A percentile compares a stretch with the other conserved stretches of the same genome.
Evolutionary conservation across 2,329 filamentous ascomycete species (phyloP).

Genomic region (Knufia petricola): DNA sequence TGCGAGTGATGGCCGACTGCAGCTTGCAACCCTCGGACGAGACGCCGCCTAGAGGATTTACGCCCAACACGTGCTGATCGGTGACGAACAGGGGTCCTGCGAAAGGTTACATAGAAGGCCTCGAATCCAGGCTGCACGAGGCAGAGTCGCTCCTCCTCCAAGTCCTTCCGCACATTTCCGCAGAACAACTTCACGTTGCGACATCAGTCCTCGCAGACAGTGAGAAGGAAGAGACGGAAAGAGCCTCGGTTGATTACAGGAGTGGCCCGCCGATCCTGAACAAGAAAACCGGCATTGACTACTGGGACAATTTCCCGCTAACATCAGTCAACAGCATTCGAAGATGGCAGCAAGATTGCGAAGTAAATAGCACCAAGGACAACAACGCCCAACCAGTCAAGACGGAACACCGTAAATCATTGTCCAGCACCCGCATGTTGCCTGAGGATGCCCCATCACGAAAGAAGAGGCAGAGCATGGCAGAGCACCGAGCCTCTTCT

Average conservation of each 20-base stretch:
- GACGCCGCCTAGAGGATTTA: background rate
- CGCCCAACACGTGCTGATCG: slow-evolving; percentile 3
- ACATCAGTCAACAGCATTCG: slow-evolving; percentile 28
- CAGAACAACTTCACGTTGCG: slow-evolving; percentile 26
- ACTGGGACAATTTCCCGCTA: slow-evolving; percentile 32
- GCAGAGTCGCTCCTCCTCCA: slow-evolving; percentile 34
- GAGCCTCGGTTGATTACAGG: slow-evolving; percentile 15
- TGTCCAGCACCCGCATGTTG: background rate
- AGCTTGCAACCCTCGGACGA: background rate
- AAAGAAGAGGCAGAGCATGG: background rate
- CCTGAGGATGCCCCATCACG: background rate
- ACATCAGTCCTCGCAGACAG: slow-evolving; percentile 15
- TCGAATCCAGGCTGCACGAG: slow-evolving; percentile 35
- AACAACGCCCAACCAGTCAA: background rate
- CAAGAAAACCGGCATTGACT: slow-evolving; percentile 28
- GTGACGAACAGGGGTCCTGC: slow-evolving; percentile 32
- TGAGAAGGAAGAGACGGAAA: slow-evolving; percentile 6
- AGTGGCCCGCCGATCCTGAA: slow-evolving; percentile 18
- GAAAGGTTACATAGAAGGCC: slow-evolving; percentile 38
- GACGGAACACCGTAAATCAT: background rate
- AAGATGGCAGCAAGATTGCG: slow-evolving; percentile 29
- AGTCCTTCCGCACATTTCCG: slow-evolving; percentile 28
- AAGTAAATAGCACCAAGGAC: slow-evolving; percentile 7
- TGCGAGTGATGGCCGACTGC: background rate
- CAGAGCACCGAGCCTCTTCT: background rate